These are phyloP conservation scores for Globisporangium cederbergense DNA, from an alignment of 352 stramenopile genomes.

Conservation along the genomic window DNA sequence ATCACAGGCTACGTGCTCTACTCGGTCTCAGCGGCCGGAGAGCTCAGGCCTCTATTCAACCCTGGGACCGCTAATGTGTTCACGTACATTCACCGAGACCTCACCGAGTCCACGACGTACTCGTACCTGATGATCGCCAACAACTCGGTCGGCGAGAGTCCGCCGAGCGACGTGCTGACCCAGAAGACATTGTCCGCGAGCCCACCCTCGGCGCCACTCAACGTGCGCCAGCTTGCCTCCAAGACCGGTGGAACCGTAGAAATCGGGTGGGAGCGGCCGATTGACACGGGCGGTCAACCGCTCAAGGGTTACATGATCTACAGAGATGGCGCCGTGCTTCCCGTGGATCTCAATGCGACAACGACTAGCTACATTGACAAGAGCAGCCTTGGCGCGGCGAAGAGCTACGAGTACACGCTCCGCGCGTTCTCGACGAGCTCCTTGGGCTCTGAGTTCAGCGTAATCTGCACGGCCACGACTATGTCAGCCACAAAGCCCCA, in stretches of 20 bases:
- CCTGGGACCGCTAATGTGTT: slow-evolving; percentile 18
- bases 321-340: slow-evolving; percentile 34
- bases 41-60: slow-evolving; percentile 22
- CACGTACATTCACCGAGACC: slow-evolving; percentile 39
- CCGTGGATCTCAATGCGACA: slow-evolving; percentile 19
- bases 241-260: slow-evolving; percentile 52
- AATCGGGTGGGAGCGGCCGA: slow-evolving; percentile 47
- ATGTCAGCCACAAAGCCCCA: slow-evolving; percentile 33
- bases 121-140: slow-evolving; percentile 37
- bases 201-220: slow-evolving; percentile 40
- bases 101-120: slow-evolving; percentile 49
- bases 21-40: slow-evolving; percentile 13
- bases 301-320: slow-evolving; percentile 52
- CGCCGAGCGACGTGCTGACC: slow-evolving; percentile 23
- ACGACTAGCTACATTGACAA: slow-evolving; percentile 36
- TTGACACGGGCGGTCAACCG: slow-evolving; percentile 51
- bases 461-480: slow-evolving; percentile 29
- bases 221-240: slow-evolving; percentile 36
- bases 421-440: slow-evolving; percentile 34
- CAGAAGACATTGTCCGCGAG: slow-evolving; percentile 39
- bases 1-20: slow-evolving; percentile 34
- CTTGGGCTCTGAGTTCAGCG: slow-evolving; percentile 40
- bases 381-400: slow-evolving; percentile 24
- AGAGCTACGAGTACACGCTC: slow-evolving; percentile 48
- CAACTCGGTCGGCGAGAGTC: slow-evolving; percentile 40